A percentile compares a stretch with the other conserved stretches of the same genome.
Conservation (phyloP, 345 rosid species). For the Citrus unshiu region DNA sequence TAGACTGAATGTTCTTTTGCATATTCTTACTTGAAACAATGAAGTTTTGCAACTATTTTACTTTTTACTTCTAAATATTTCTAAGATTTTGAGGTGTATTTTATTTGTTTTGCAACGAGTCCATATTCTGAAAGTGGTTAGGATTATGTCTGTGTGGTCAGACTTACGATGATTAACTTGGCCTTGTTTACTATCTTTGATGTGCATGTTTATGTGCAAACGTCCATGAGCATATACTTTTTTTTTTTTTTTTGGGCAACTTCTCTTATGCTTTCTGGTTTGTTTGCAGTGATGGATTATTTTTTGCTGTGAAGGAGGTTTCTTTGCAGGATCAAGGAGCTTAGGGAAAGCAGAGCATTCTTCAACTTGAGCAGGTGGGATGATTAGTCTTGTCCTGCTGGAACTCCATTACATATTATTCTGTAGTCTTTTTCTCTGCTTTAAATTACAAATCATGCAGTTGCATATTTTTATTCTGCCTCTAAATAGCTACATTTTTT, state of each 20-base stretch:
- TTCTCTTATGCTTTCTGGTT: not conserved
- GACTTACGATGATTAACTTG: not conserved
- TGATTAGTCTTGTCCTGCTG: not conserved
- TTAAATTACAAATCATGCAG: not conserved
- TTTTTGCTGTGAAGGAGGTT: slow-evolving; percentile 88
- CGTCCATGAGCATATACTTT: not conserved
- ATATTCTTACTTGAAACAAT: too few relatives aligned
- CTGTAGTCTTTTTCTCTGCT: not conserved
- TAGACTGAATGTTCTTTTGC: too few relatives aligned
- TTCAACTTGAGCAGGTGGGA: slow-evolving; percentile 75
- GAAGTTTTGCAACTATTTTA: not conserved
- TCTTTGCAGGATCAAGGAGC: slow-evolving; percentile 74
- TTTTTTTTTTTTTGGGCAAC: not conserved
- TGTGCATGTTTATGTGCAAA: not conserved
- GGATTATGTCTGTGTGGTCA: not conserved
- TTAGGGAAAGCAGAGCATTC: slow-evolving; percentile 61
- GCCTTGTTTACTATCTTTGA: too few relatives aligned
- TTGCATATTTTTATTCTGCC: not conserved
- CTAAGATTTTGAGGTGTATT: not conserved
- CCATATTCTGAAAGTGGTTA: not conserved
- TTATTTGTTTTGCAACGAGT: not conserved
- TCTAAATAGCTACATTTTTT: not conserved
- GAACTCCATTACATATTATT: not conserved
- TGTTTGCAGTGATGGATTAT: slow-evolving; percentile 61
- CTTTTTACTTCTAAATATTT: not conserved